phyloP scores from a whole-genome alignment of 2,329 filamentous ascomycete genomes.

The Calonectria pteridis region DNA sequence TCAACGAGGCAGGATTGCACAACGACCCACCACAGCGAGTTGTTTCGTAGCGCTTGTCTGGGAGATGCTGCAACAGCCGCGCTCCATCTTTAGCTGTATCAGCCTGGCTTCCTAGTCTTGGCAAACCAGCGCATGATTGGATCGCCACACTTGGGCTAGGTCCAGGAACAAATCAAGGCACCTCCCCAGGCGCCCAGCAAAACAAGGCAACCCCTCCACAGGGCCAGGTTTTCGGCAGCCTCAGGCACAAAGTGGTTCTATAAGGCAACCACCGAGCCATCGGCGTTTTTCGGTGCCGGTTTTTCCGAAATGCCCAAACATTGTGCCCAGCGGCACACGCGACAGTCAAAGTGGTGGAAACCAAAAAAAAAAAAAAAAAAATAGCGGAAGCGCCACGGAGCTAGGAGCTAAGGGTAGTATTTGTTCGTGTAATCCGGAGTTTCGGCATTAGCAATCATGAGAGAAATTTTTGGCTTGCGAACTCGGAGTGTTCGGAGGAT shows the following conservation, averaged over 20 bases:
- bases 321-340: background rate
- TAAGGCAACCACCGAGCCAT: background rate
- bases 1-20: background rate
- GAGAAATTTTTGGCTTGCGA: background rate
- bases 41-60: slow-evolving; percentile 2
- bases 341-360: background rate
- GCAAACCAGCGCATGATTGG: background rate
- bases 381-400: background rate
- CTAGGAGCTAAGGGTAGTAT: background rate
- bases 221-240: background rate
- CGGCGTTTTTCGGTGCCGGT: background rate
- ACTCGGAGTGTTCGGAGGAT: slow-evolving; percentile 6
- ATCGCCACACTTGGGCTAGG: too few relatives aligned
- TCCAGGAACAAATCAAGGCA: background rate
- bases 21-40: background rate
- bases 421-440: background rate
- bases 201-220: background rate
- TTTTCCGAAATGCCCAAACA: background rate
- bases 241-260: background rate
- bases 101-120: background rate
- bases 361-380: background rate
- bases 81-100: slow-evolving; percentile 6
- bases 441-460: slow-evolving; percentile 8
- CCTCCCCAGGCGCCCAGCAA: background rate
- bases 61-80: background rate